Evolutionary conservation across 352 stramenopile genomes (phyloP), one percentile per base, ranked within the genome.

Genomic region (Peronospora farinosa): DNA sequence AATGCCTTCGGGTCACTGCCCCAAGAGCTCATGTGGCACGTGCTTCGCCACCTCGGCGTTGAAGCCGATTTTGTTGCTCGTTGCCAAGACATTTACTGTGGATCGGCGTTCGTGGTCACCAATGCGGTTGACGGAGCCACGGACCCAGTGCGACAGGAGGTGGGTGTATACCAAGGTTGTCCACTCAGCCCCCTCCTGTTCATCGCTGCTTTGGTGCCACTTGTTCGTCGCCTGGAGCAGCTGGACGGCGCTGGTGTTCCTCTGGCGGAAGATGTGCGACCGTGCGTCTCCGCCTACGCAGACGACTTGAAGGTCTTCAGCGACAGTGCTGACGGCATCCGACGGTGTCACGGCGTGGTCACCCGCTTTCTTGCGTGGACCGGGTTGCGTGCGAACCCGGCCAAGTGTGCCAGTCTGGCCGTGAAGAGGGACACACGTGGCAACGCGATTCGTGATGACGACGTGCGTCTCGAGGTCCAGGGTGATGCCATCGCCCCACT

Each of bases 131-230:
- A 65, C 50, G 51, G 63, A 21, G 17, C 33, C 1, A 61, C 63
- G 8, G 32, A 49, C 12, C 58, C 54, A 3, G 49, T 72, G 2
- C n/a, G 15, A 3, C 59, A 60, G n/a, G 9, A 47, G 30, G 23
- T 54, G 36, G 49, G 59, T 7, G 53, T 63, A 1, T 67, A 54
- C 31, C 54, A 67, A 16, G 53, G 48, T n/a, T 67, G 43, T 27
- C 59, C 47, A 3, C 19, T 63, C 0, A 63, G 47, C 53, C 59
- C 59, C n/a, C 32, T 57, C n/a, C 49, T 64, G 8, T 64, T 64
- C 37, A 55, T 68, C 40, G 28, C 46, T 23, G 51, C 33, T 3
- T 11, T 60, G 11, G 32, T 47, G 1, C 50, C 57, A 7, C 50
- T 65, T 0, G 30, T 62, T 5, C 33, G 35, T 10, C 40, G 40